Base-by-base conservation (phyloP, 2,329 filamentous ascomycete species). In the Diaporthe ilicicola region DNA sequence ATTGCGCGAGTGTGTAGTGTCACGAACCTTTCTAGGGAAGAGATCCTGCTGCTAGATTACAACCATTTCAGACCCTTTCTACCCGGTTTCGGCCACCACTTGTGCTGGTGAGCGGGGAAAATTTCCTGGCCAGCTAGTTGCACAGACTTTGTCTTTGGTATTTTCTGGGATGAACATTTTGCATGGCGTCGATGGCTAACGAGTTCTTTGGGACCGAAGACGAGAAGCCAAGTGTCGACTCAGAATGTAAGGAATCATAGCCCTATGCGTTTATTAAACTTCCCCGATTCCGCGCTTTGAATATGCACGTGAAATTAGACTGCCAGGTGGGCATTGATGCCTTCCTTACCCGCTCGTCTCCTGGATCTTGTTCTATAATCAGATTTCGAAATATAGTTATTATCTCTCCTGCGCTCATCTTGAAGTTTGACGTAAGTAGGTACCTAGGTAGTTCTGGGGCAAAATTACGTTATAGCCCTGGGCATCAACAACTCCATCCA, bases 381-480 rank as follows among this genome's bases (percentile, higher is more conserved):
- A 62, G 29, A 29, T 64, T 27, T 37, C 59, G 27, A 62, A 48
- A 19, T 22, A 17, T 64, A 9, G 19, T 48, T 64, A 37, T 48
- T 64, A 37, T 64, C 44, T 27, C 59, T 50, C 44, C 59, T 2
- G n/a, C 22, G 44, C 59, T 37, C 59, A 64, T 64, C 19, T 64
- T 48, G 59, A 19, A 19, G n/a, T 50, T 64, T 64, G 59, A 64
- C 44, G 29, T 50, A 50, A 50, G 44, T 32, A 64, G 32, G 29
- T 50, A 50, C 34, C 29, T 32, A 64, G 32, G 59, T 64, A 44
- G 29, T 37, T 50, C 59, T 64, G 59, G 42, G 29, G 44, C 59
- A 64, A 64, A 44, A 64, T 64, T 37, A 64, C 42, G 59, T 64
- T 50, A 64, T 62, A 34, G 42, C 59, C 42, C 42, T 29, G 42